phyloP scores from a whole-genome alignment of 192 early-diverging fungal genomes.

The Podila clonocystis region DNA sequence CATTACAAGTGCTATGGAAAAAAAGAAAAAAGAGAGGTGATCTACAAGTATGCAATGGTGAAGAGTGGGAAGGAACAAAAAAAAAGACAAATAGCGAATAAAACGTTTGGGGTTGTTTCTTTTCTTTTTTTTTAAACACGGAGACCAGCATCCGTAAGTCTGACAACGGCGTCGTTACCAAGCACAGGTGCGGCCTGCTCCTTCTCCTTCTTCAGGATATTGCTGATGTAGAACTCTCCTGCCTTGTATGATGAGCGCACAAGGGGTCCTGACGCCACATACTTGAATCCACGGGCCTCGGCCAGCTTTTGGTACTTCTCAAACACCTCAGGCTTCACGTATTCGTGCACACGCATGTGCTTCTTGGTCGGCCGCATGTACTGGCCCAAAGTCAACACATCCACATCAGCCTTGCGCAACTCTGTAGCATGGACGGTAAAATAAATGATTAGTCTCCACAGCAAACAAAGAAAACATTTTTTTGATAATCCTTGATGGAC shows the following conservation, averaged over 20 bases:
- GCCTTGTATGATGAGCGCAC: constrained; percentile 97
- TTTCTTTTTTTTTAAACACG: too few relatives aligned
- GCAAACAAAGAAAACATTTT: neutral
- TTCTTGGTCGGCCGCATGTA: constrained; percentile 99
- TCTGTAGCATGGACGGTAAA: constrained; percentile 51
- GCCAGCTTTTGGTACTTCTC: constrained; percentile 86
- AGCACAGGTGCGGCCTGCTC: constrained; percentile 28
- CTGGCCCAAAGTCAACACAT: constrained; percentile 97
- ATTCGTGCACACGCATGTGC: constrained; percentile 98
- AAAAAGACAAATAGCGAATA: neutral
- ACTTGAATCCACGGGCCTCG: constrained; percentile 89
- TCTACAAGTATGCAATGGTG: constrained; percentile 1
- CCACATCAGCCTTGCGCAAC: constrained; percentile 83
- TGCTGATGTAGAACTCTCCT: constrained; percentile 96
- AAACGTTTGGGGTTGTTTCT: too few relatives aligned
- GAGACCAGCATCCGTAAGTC: constrained; percentile 37
- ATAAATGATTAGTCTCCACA: too few relatives aligned
- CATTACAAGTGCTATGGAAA: neutral
- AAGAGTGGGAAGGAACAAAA: neutral
- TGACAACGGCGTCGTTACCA: constrained; percentile 48
- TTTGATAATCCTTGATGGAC: neutral
- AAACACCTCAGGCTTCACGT: constrained; percentile 93
- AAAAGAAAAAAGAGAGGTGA: neutral
- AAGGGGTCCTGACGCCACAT: constrained; percentile 94
- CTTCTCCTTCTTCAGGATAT: constrained; percentile 72